These are phyloP conservation scores for Pythium biforme DNA, from an alignment of 352 stramenopile genomes.

Conservation along the genomic window DNA sequence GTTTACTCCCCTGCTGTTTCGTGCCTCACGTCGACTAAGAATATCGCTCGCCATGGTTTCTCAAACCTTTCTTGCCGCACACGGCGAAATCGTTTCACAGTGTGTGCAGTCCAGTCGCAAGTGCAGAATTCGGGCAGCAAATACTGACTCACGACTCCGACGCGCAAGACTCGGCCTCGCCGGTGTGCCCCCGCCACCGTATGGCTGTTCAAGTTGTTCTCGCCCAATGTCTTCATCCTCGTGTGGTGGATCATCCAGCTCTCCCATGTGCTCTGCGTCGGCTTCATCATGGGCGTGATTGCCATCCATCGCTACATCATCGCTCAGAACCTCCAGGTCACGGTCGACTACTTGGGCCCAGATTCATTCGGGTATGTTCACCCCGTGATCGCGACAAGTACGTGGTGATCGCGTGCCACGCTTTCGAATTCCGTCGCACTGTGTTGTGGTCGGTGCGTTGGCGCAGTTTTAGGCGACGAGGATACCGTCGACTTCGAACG, in stretches of 20 bases:
- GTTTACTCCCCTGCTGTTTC: too few species aligned
- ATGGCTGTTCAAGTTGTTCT: conserved; percentile 6
- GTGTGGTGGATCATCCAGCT: conserved; percentile 13
- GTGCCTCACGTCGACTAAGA: too few species aligned
- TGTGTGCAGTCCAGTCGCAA: too few species aligned
- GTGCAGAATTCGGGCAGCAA: too few species aligned
- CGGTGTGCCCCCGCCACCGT: too few species aligned
- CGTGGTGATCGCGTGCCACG: conserved; percentile 8
- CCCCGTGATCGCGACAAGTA: conserved; percentile 7
- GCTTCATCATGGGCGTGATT: conserved; percentile 1
- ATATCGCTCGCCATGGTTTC: too few species aligned
- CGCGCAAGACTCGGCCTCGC: too few species aligned
- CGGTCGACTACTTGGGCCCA: conserved; percentile 14
- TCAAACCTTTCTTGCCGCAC: too few species aligned
- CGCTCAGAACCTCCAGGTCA: background rate
- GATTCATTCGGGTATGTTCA: conserved; percentile 10
- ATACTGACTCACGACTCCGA: background rate
- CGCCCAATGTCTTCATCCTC: conserved; percentile 1
- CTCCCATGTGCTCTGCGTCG: conserved; percentile 1
- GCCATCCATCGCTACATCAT: conserved; percentile 16
- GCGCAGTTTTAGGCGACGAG: conserved; percentile 3
- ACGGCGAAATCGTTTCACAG: too few species aligned
- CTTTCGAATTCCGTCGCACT: background rate
- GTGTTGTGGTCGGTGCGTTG: conserved; percentile 8
- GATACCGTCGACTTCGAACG: background rate